phyloP scores from a whole-genome alignment of 306 rosid genomes.

The Abrus precatorius region DNA sequence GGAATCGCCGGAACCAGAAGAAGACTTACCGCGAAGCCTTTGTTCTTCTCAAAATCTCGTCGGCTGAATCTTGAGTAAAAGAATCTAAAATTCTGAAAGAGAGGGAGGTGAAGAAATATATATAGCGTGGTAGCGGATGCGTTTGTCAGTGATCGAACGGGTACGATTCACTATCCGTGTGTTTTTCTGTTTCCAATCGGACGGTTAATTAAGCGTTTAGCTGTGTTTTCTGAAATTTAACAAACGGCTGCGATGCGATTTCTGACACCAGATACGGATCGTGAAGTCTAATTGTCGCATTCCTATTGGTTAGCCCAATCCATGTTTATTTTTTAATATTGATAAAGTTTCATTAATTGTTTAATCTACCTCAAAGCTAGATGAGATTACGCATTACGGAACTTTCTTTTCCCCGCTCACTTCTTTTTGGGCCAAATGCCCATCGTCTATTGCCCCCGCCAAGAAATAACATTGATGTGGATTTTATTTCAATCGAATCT shows the following conservation, averaged over 20 bases:
- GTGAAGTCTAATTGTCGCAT: constrained; percentile 10
- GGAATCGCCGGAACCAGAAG: background rate
- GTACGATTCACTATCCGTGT: constrained; percentile 53
- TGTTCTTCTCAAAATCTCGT: background rate
- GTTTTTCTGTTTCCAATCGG: constrained; percentile 54
- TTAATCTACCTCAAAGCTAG: no score
- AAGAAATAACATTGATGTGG: no score
- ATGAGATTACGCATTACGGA: no score
- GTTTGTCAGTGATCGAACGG: constrained; percentile 52
- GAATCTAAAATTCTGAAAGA: background rate
- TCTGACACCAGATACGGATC: constrained; percentile 56
- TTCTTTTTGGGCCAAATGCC: no score
- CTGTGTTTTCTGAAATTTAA: constrained; percentile 62
- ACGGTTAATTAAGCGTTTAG: constrained; percentile 40
- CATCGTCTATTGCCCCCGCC: no score
- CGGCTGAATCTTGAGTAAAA: background rate
- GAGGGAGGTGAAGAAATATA: fast-evolving
- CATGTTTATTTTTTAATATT: no score
- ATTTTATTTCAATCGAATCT: no score
- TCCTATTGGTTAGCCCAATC: constrained; percentile 49
- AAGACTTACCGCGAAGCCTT: constrained; percentile 45
- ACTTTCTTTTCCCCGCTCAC: no score
- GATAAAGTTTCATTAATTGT: no score
- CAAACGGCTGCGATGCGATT: constrained; percentile 52
- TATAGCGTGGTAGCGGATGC: constrained; percentile 41